Evolutionary conservation across 495 filamentous ascomycete genomes (phyloP).

Genomic region (Penicillium longicatenatum): DNA sequence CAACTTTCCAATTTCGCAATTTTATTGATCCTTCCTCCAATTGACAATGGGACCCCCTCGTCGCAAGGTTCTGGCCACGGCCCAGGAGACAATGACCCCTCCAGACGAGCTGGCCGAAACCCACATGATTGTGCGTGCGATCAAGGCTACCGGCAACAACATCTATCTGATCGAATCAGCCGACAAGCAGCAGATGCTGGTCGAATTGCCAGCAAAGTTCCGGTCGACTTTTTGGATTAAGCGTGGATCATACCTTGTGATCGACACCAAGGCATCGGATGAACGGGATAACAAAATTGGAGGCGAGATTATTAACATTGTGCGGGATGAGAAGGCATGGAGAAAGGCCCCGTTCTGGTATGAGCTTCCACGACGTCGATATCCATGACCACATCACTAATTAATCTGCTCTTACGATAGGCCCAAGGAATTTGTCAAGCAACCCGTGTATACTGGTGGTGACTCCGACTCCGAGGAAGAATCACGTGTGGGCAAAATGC

Average conservation of each 20-base stretch:
- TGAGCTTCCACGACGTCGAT: slow-evolving; percentile 21
- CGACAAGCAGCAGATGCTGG: slow-evolving; percentile 55
- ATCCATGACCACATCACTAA: slow-evolving; percentile 17
- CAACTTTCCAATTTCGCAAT: background rate
- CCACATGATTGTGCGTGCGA: slow-evolving; percentile 72
- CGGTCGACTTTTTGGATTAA: slow-evolving; percentile 90
- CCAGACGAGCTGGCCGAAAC: slow-evolving; percentile 62
- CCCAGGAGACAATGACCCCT: slow-evolving; percentile 73
- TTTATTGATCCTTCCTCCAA: background rate
- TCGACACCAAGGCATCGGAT: slow-evolving; percentile 69
- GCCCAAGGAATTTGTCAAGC: slow-evolving; percentile 79
- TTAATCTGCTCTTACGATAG: slow-evolving; percentile 41
- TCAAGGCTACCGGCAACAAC: slow-evolving; percentile 85
- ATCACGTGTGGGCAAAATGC: slow-evolving; percentile 79
- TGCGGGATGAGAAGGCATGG: slow-evolving; percentile 89
- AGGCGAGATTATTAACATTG: slow-evolving; percentile 91
- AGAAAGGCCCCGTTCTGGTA: slow-evolving; percentile 90
- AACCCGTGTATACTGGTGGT: slow-evolving; percentile 35
- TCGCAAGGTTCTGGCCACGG: slow-evolving; percentile 71
- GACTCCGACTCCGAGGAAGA: slow-evolving; percentile 66
- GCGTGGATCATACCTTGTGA: slow-evolving; percentile 80
- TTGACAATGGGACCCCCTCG: slow-evolving; percentile 69
- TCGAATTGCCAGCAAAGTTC: slow-evolving; percentile 79
- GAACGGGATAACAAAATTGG: slow-evolving; percentile 75
- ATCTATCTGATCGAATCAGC: slow-evolving; percentile 74